These are phyloP conservation scores for Phytophthora quininea DNA, from an alignment of 352 stramenopile species.

Conservation along the genomic window DNA sequence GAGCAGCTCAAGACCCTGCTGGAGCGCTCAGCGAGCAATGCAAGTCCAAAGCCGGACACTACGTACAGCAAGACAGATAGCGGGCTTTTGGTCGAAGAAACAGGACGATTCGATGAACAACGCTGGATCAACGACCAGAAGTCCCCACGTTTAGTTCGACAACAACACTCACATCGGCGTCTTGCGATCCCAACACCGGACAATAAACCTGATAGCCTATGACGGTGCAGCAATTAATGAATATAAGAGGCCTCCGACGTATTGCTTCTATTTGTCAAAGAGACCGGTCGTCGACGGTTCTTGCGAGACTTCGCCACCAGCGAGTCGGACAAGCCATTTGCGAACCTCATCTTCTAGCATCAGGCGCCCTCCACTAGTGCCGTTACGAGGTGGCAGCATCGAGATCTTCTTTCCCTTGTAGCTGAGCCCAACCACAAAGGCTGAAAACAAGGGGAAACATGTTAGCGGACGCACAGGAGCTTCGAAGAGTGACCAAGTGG, in stretches of 20 bases:
- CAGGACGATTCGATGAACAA: conserved; percentile 44
- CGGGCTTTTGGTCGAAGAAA: conserved; percentile 14
- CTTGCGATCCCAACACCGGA: conserved; percentile 2
- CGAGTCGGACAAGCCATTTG: conserved; percentile 67
- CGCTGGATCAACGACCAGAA: conserved; percentile 24
- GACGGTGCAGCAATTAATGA: neutral
- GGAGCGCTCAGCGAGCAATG: neutral
- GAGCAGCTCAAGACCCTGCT: conserved; percentile 28
- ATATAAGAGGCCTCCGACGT: neutral
- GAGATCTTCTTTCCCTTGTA: conserved; percentile 74
- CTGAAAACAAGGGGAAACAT: conserved; percentile 21
- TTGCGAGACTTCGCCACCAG: conserved; percentile 66
- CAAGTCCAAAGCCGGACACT: neutral
- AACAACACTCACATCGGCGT: conserved; percentile 24
- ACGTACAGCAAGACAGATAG: conserved; percentile 3
- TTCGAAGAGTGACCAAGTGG: neutral
- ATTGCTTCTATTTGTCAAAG: conserved; percentile 28
- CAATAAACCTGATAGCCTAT: conserved; percentile 14
- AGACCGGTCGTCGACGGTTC: conserved; percentile 38
- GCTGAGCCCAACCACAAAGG: conserved; percentile 62
- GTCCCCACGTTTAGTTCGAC: conserved; percentile 24
- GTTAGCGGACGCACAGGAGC: neutral
- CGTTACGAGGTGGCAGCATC: conserved; percentile 33
- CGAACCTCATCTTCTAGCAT: conserved; percentile 46
- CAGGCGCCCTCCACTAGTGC: conserved; percentile 7